Base-by-base conservation (phyloP, 2,329 filamentous ascomycete genomes). In the Neopestalotiopsis sp. region DNA sequence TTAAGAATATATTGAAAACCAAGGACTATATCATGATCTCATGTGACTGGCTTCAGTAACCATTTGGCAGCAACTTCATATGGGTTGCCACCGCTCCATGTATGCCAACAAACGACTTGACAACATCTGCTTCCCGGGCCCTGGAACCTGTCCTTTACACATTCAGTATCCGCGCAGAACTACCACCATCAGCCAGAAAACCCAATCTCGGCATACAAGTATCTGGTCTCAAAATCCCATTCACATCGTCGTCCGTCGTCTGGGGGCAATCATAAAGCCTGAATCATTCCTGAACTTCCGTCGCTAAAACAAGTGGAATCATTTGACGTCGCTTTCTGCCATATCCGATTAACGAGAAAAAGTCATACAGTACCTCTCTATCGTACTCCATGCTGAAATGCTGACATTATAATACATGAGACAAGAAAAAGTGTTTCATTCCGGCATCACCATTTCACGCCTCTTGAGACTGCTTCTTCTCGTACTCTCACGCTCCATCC, bases 341-440 rank as follows among this genome's bases (percentile, higher is more conserved):
- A 34, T 38, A 65, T 32, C 42, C 24, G 40, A 59, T 59, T 61
- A 61, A 28, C 24, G 32, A 30, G 40, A 61, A 38, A 6, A 38
- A 61, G 59, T 20, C 28, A 28, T 28, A 28, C 24, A 28, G 57
- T 59, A 30, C 62, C 69, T 72, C 66, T 72, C 73, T 52, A 73
- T 62, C 60, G 71, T 72, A 75, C 72, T 74, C 74, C 72, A 68
- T 70, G 71, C 69, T 70, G 67, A 70, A 69, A 72, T 74, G 70
- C 71, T 73, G 64, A 71, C 69, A 67, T 65, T 74, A 74, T 71
- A 72, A 72, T 77, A 64, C 61, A 64, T n/a, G 45, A 64, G 59
- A 75, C 71, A 76, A 38, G 10, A 34, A 38, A 38, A 34, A 56
- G 52, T 57, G 30, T 32, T 13, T 20, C 57, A 30, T 14, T 9